These are phyloP conservation scores for Odontarrhena argentea DNA, from an alignment of 345 rosid species.

Conservation along the genomic window DNA sequence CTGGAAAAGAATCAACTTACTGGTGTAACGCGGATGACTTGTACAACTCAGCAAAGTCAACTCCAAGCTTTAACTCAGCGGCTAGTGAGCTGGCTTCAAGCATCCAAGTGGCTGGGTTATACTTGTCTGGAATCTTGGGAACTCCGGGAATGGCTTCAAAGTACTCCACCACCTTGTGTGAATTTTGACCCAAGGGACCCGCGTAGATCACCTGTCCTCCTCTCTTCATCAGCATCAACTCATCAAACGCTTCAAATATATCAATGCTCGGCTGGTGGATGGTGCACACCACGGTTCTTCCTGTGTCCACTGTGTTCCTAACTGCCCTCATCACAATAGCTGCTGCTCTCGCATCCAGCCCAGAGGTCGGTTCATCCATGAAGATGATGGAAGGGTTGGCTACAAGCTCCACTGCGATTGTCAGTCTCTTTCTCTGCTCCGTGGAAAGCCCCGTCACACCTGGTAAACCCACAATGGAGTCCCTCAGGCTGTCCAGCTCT, in stretches of 20 bases:
- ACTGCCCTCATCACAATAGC: slow-evolving; percentile 94
- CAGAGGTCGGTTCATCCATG: slow-evolving; percentile 96
- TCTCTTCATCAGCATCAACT: slow-evolving; percentile 81
- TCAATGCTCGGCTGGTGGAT: slow-evolving; percentile 89
- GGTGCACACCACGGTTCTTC: slow-evolving; percentile 83
- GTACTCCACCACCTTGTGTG: slow-evolving; percentile 71
- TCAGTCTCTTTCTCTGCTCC: slow-evolving; percentile 81
- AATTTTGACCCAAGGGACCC: slow-evolving; percentile 69
- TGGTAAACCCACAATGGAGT: slow-evolving; percentile 67
- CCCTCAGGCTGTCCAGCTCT: slow-evolving; percentile 57
- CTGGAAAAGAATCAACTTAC: slow-evolving; percentile 43
- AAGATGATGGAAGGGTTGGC: slow-evolving; percentile 88
- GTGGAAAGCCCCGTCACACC: slow-evolving; percentile 84
- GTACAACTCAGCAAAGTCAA: slow-evolving; percentile 73
- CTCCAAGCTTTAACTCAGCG: slow-evolving; percentile 65
- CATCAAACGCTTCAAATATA: slow-evolving; percentile 87
- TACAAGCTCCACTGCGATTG: slow-evolving; percentile 84
- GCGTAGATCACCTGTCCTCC: slow-evolving; percentile 82
- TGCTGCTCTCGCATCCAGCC: slow-evolving; percentile 87
- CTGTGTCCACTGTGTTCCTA: slow-evolving; percentile 86
- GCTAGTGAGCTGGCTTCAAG: slow-evolving; percentile 82
- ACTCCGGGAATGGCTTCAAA: slow-evolving; percentile 76
- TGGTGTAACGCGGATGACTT: slow-evolving; percentile 56
- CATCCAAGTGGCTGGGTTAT: slow-evolving; percentile 92
- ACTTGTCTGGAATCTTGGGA: slow-evolving; percentile 68